Base-by-base conservation (phyloP, 2,329 filamentous ascomycete genomes). In the Penicillium sp. region DNA sequence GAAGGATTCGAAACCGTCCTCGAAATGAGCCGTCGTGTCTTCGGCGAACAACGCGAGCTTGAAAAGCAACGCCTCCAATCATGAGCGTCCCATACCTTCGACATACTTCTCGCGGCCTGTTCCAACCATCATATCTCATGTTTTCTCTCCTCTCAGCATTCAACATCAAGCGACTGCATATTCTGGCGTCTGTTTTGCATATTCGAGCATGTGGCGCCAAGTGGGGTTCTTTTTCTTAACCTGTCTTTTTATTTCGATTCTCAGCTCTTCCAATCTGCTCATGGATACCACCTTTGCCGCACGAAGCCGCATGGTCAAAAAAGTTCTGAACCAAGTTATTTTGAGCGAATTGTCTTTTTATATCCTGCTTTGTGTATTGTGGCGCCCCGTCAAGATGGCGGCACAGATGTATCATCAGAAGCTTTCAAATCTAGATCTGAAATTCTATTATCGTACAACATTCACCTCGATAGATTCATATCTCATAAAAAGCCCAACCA, bases 1-100 rank as follows among this genome's bases (percentile, higher is more conserved):
- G 92, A 97, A 75, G 94, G 94, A 2, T 99, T 99, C 71, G 94
- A 99, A 79, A 85, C 88, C 59, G 94, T 99, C 9, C 82, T 99
- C 32, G 90, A 91, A 71, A 96, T 96, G 87, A 96, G 91, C 74
- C 81, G 93, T 63, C 85, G 90, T 69, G 92, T 92, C 1, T 97
- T 97, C 69, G 88, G 90, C 54, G 90, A 97, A 80, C 91, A 97
- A 77, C 85, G 86, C 73, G 88, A 90, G 71, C 80, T 84, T 53
- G 72, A 80, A 55, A 69, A 74, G 58, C 80, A 83, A 66, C 69
- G 69, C 59, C 56, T 75, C 35, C 66, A 68, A 53, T 61, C 61
- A 23, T 69, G 51, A 65, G 38, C 8, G 38, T 37, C 51, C 15
- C 23, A 34, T 41, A 52, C 23, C 27, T 12, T 44, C 29, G 21